phyloP scores from a whole-genome alignment of 768 basidiomycete species.

The Pleurotus cornucopiae region DNA sequence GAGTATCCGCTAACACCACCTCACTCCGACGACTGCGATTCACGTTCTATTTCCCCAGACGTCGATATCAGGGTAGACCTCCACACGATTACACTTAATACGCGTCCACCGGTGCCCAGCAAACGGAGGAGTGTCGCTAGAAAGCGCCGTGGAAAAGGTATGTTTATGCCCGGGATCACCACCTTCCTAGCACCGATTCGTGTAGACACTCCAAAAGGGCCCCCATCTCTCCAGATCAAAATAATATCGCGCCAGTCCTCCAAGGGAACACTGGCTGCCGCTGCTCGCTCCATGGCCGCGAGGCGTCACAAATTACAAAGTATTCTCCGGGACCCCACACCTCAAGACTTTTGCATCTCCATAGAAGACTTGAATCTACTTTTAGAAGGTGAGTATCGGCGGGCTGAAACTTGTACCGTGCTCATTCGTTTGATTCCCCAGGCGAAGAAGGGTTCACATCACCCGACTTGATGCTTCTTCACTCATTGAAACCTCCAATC shows the following conservation, averaged over 20 bases:
- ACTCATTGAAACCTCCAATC: constrained; percentile 41
- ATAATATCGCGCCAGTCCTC: constrained; percentile 57
- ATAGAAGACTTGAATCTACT: constrained; percentile 41
- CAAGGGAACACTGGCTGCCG: constrained; percentile 61
- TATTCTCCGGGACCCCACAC: constrained; percentile 15
- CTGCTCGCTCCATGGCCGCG: constrained; percentile 43
- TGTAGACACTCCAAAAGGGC: neutral
- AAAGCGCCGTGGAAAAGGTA: constrained; percentile 9
- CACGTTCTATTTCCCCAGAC: constrained; percentile 57
- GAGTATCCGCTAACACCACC: constrained; percentile 80
- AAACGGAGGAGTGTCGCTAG: constrained; percentile 7
- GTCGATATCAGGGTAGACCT: constrained; percentile 11
- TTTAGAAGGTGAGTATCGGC: constrained; percentile 48
- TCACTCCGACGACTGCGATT: constrained; percentile 65
- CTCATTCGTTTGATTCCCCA: constrained; percentile 14
- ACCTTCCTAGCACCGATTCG: no score
- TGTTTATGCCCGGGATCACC: neutral
- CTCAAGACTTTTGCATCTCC: constrained; percentile 29
- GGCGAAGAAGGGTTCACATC: constrained; percentile 53
- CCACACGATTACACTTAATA: constrained; percentile 19
- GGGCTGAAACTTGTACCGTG: no score
- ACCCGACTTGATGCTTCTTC: constrained; percentile 77
- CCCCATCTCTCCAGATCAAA: constrained; percentile 40
- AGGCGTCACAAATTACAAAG: constrained; percentile 18
- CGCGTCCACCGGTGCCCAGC: constrained; percentile 6